Evolutionary conservation across 2,329 filamentous ascomycete species (phyloP).

Genomic region (Botrytis medusae): DNA sequence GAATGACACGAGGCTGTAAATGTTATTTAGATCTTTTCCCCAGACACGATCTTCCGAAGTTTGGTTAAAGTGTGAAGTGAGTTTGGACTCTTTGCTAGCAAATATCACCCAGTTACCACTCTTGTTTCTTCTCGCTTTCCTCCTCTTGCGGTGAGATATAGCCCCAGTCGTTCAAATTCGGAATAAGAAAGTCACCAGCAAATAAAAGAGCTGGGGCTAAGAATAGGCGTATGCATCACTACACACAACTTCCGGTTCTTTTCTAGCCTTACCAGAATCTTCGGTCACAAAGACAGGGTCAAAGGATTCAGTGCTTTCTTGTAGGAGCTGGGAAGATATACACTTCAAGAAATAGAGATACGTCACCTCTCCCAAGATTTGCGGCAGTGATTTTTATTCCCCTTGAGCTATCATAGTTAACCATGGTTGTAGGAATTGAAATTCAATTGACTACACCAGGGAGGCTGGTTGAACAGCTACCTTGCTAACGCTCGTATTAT

Average conservation of each 20-base stretch:
- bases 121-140: neutral
- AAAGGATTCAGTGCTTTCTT: neutral
- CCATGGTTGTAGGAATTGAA: neutral
- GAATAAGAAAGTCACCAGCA: neutral
- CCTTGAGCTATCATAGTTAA: neutral
- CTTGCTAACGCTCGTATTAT: conserved; percentile 1
- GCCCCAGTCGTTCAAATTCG: neutral
- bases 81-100: neutral
- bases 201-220: neutral
- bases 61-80: neutral
- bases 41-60: neutral
- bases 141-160: neutral
- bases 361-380: neutral
- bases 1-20: neutral
- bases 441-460: neutral
- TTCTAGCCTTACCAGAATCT: neutral
- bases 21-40: neutral
- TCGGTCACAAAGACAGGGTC: neutral
- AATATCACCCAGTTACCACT: neutral
- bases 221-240: neutral
- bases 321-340: neutral
- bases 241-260: neutral
- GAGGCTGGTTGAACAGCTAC: neutral
- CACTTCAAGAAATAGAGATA: neutral
- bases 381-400: neutral